Percentiles rank a stretch among this genome's conserved stretches.
phyloP scores from a whole-genome alignment of 2,329 filamentous ascomycete species.

The Diaporthe ampelina region DNA sequence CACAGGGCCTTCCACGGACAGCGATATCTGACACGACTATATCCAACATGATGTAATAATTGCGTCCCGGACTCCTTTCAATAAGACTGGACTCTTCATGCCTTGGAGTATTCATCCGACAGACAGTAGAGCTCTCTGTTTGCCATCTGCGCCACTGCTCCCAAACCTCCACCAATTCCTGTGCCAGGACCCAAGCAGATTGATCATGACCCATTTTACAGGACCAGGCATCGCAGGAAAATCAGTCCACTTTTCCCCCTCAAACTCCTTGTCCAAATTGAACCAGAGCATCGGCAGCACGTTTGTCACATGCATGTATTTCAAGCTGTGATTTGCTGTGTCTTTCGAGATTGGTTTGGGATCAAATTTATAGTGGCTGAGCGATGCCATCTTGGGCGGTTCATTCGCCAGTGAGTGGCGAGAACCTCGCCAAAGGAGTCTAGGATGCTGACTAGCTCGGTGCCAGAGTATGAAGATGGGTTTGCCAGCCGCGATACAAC shows the following conservation, averaged over 20 bases:
- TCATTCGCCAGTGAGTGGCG: slow-evolving; percentile 18
- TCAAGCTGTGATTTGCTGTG: slow-evolving; percentile 21
- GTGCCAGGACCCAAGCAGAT: slow-evolving; percentile 3
- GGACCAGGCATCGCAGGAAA: slow-evolving; percentile 13
- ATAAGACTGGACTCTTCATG: not conserved
- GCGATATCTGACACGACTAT: too few species aligned
- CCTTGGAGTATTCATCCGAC: slow-evolving; percentile 9
- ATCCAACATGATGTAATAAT: too few species aligned
- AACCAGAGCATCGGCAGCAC: slow-evolving; percentile 20
- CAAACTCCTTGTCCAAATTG: slow-evolving; percentile 26
- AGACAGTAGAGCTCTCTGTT: slow-evolving; percentile 24
- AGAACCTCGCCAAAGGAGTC: slow-evolving; percentile 1
- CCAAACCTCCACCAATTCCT: slow-evolving; percentile 22
- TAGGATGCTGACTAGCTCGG: not conserved
- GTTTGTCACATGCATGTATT: slow-evolving; percentile 24
- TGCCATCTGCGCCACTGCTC: slow-evolving; percentile 20
- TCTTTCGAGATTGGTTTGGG: slow-evolving; percentile 8
- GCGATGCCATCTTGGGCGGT: slow-evolving; percentile 33
- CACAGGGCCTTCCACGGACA: too few species aligned
- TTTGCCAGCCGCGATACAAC: not conserved
- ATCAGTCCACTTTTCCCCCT: not conserved
- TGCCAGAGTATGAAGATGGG: slow-evolving; percentile 9
- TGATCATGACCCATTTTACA: slow-evolving; percentile 23
- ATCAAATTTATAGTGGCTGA: slow-evolving; percentile 10
- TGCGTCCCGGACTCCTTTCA: too few species aligned